A percentile compares a stretch with the other conserved stretches of the same genome.
Evolutionary conservation across 2,329 filamentous ascomycete genomes (phyloP).

Genomic region (Pochonia chlamydosporia): DNA sequence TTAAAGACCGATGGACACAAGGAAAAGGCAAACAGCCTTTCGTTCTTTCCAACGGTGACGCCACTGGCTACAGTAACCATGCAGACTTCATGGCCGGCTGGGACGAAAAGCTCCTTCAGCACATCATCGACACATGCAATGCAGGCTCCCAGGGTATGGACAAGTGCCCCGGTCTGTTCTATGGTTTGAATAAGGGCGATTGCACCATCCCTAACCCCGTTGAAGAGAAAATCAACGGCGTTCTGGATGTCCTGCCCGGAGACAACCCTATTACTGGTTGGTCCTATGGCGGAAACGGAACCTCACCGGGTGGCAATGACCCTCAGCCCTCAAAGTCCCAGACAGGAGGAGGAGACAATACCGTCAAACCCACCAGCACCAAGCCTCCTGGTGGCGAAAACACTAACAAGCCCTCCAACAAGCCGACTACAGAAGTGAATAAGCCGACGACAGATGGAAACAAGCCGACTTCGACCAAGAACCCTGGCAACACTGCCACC

Average conservation of each 20-base stretch:
- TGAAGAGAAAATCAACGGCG: constrained; percentile 38
- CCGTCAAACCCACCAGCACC: constrained; percentile 4
- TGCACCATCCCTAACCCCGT: constrained; percentile 47
- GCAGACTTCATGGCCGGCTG: constrained; percentile 70
- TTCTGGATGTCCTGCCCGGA: constrained; percentile 46
- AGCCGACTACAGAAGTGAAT: neutral
- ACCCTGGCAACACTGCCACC: neutral
- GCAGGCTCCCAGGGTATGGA: constrained; percentile 55
- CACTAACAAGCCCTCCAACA: neutral
- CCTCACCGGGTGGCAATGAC: constrained; percentile 9
- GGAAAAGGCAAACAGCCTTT: constrained; percentile 55
- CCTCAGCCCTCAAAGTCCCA: neutral
- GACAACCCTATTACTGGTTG: constrained; percentile 50
- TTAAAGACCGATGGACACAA: constrained; percentile 47
- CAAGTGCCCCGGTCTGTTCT: constrained; percentile 52
- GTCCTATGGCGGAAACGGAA: constrained; percentile 29
- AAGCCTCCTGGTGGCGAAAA: neutral
- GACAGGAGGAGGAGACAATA: neutral
- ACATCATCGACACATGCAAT: constrained; percentile 62
- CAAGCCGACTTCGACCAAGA: neutral
- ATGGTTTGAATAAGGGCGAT: constrained; percentile 43
- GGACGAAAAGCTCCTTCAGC: constrained; percentile 59
- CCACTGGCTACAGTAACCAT: constrained; percentile 64
- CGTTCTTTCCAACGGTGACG: constrained; percentile 63
- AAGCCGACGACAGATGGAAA: neutral